Percentiles rank a stretch among this genome's conserved stretches.
Evolutionary conservation across 495 filamentous ascomycete genomes (phyloP).

Genomic region (Acidiella bohemica): DNA sequence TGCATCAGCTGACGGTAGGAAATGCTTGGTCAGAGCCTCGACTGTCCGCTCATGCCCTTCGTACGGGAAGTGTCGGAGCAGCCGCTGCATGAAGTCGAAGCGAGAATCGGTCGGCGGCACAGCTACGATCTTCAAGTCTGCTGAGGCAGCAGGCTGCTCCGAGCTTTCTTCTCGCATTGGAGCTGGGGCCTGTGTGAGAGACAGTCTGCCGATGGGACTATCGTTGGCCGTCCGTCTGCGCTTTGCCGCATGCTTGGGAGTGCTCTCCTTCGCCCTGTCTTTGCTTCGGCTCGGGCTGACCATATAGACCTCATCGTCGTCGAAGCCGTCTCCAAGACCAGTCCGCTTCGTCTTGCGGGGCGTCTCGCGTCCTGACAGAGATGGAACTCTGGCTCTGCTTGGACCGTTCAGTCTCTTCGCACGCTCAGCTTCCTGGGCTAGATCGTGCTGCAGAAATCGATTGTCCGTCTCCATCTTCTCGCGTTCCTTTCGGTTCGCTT

Average conservation of each 20-base stretch:
- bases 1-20: constrained; percentile 38
- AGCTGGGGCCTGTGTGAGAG: constrained; percentile 22
- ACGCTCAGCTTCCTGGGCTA: constrained; percentile 43
- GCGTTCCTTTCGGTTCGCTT: constrained; percentile 40
- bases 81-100: constrained; percentile 38
- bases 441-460: constrained; percentile 50
- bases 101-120: not conserved
- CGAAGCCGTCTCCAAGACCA: constrained; percentile 56
- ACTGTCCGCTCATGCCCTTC: constrained; percentile 40
- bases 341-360: constrained; percentile 45
- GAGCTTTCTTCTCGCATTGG: not conserved
- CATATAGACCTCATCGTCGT: constrained; percentile 52
- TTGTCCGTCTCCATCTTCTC: constrained; percentile 52
- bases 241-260: constrained; percentile 47
- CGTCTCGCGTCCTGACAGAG: constrained; percentile 34
- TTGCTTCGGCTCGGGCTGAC: constrained; percentile 43
- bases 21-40: constrained; percentile 78
- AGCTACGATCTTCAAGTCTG: not conserved
- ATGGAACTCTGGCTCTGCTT: constrained; percentile 25
- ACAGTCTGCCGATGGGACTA: constrained; percentile 37
- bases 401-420: constrained; percentile 26
- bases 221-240: constrained; percentile 46
- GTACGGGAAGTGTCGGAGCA: constrained; percentile 43
- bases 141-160: constrained; percentile 2
- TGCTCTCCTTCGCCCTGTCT: constrained; percentile 35